A percentile compares a stretch with the other conserved stretches of the same genome.
Evolutionary conservation across 2,329 filamentous ascomycete species (phyloP).

Genomic region (Phyllosticta citrichinensis): DNA sequence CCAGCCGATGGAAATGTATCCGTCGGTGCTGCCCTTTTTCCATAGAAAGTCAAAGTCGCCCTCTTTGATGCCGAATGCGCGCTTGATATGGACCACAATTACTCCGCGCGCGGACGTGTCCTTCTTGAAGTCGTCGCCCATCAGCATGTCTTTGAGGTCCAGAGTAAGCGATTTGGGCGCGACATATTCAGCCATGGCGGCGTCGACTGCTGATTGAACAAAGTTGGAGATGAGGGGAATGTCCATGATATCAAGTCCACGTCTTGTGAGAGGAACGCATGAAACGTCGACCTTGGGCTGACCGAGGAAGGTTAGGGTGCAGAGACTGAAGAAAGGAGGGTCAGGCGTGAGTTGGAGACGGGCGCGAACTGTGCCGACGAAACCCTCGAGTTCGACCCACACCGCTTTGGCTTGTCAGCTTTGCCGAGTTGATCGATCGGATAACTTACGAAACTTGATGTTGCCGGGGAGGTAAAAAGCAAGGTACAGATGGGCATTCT

Average conservation of each 20-base stretch:
- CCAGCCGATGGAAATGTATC: conserved; percentile 65
- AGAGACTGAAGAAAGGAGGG: conserved; percentile 66
- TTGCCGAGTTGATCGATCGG: background rate
- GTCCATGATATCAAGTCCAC: conserved; percentile 64
- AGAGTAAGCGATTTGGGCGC: conserved; percentile 66
- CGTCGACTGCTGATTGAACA: conserved; percentile 63
- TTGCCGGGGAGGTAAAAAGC: conserved; percentile 58
- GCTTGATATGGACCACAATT: conserved; percentile 55
- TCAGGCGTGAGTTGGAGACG: conserved; percentile 65
- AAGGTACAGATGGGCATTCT: conserved; percentile 63
- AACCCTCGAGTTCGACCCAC: conserved; percentile 65
- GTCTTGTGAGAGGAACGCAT: conserved; percentile 59
- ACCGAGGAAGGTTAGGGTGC: conserved; percentile 63
- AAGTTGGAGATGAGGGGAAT: conserved; percentile 65
- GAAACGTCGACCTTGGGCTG: conserved; percentile 63
- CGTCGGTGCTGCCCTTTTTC: conserved; percentile 53
- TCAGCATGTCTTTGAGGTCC: conserved; percentile 66
- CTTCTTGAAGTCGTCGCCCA: conserved; percentile 71
- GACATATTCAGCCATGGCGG: conserved; percentile 64
- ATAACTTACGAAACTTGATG: conserved; percentile 39
- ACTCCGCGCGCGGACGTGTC: conserved; percentile 57
- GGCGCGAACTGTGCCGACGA: conserved; percentile 60
- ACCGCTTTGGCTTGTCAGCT: conserved; percentile 34
- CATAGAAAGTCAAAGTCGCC: conserved; percentile 55
- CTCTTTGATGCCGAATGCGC: conserved; percentile 60